Evolutionary conservation across 2,329 filamentous ascomycete genomes (phyloP).

Genomic region (Blastomyces silverae): DNA sequence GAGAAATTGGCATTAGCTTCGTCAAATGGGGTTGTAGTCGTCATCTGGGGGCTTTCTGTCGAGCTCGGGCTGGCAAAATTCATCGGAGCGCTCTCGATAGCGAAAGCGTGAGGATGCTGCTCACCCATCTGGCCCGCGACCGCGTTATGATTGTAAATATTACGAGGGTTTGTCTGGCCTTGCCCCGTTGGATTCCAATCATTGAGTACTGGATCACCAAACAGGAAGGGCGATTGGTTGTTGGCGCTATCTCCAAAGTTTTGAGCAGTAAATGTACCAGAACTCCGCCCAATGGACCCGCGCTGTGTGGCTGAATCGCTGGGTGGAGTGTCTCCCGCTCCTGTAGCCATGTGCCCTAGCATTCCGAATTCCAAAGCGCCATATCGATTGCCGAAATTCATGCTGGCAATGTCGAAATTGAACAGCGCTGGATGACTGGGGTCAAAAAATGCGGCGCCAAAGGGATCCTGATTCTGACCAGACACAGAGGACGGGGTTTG

Average conservation of each 20-base stretch:
- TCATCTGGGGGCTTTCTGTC: slow-evolving; percentile 48
- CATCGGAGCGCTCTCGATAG: slow-evolving; percentile 53
- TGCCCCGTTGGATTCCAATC: slow-evolving; percentile 37
- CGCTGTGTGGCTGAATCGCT: slow-evolving; percentile 52
- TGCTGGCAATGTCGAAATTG: slow-evolving; percentile 89
- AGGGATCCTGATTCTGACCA: slow-evolving; percentile 36
- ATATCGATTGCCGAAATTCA: slow-evolving; percentile 95
- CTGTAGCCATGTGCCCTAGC: slow-evolving; percentile 92
- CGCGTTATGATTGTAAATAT: slow-evolving; percentile 35
- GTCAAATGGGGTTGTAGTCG: slow-evolving; percentile 38
- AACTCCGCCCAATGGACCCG: slow-evolving; percentile 42
- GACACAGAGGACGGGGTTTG: slow-evolving; percentile 47
- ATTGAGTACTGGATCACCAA: slow-evolving; percentile 41
- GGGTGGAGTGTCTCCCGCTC: slow-evolving; percentile 70
- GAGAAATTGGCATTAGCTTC: slow-evolving; percentile 29
- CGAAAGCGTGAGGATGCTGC: slow-evolving; percentile 51
- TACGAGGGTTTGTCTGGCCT: slow-evolving; percentile 23
- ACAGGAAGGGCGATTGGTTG: slow-evolving; percentile 41
- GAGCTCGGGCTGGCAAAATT: slow-evolving; percentile 54
- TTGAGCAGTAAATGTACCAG: slow-evolving; percentile 34
- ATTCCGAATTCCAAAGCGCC: slow-evolving; percentile 94
- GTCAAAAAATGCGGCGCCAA: slow-evolving; percentile 62
- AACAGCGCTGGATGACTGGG: slow-evolving; percentile 86
- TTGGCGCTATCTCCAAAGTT: slow-evolving; percentile 43
- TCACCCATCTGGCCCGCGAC: slow-evolving; percentile 40